A percentile compares a stretch with the other conserved stretches of the same genome.
Evolutionary conservation across 2,329 filamentous ascomycete species (phyloP).

Genomic region (Diaporthe humulicola): DNA sequence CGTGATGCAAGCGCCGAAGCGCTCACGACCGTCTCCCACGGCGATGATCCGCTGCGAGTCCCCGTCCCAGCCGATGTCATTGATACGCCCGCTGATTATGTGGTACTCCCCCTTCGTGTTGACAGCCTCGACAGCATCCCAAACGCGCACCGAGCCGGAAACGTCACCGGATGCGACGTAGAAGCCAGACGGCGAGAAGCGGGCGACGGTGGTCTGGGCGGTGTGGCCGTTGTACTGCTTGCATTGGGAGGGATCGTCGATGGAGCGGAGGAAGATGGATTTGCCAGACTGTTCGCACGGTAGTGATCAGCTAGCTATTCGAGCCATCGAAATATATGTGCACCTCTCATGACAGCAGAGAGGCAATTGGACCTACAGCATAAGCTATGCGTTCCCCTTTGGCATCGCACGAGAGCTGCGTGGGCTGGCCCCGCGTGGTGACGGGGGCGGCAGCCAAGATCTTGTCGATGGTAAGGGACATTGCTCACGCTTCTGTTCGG

Average conservation of each 20-base stretch:
- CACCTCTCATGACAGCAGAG: not conserved
- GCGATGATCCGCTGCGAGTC: constrained; percentile 97
- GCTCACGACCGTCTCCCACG: constrained; percentile 93
- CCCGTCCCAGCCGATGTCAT: constrained; percentile 97
- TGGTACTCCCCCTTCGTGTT: constrained; percentile 94
- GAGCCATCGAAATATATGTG: too few relatives aligned
- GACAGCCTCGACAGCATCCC: constrained; percentile 88
- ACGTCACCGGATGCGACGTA: constrained; percentile 94
- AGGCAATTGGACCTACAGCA: constrained; percentile 71
- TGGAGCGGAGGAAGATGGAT: constrained; percentile 94
- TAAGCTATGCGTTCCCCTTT: constrained; percentile 96
- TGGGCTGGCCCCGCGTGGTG: constrained; percentile 88
- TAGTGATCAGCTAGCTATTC: not conserved
- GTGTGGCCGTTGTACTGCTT: constrained; percentile 96
- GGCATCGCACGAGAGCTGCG: constrained; percentile 86
- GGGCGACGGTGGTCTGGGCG: constrained; percentile 88
- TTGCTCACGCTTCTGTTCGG: constrained; percentile 41
- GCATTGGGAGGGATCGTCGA: constrained; percentile 86
- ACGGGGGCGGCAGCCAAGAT: constrained; percentile 89
- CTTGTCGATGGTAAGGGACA: constrained; percentile 71
- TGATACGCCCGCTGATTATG: constrained; percentile 94
- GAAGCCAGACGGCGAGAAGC: constrained; percentile 94
- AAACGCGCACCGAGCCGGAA: constrained; percentile 87
- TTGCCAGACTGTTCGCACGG: constrained; percentile 80
- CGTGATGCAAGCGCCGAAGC: constrained; percentile 94